These are phyloP conservation scores for Globisporangium megalacanthum DNA, from an alignment of 352 stramenopile genomes.

Conservation along the genomic window DNA sequence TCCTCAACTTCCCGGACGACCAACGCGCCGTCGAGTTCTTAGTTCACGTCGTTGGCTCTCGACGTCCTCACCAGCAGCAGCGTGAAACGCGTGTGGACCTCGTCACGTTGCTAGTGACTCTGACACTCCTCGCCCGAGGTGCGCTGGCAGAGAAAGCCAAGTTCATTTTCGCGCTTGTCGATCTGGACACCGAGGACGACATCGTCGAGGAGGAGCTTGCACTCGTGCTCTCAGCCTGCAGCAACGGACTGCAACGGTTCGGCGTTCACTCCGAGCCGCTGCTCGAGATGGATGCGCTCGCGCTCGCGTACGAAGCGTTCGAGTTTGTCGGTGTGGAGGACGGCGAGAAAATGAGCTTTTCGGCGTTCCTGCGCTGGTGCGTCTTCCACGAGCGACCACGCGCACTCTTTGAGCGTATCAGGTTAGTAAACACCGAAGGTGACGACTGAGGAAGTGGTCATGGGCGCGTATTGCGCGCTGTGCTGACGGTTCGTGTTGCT, in stretches of 20 bases:
- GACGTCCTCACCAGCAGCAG: neutral
- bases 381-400: constrained; percentile 56
- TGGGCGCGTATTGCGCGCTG: neutral
- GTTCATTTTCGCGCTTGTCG: constrained; percentile 63
- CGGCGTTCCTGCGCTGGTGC: constrained; percentile 58
- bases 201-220: constrained; percentile 66
- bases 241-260: constrained; percentile 34
- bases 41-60: constrained; percentile 31
- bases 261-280: constrained; percentile 20
- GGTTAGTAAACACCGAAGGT: constrained; percentile 14
- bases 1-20: constrained; percentile 43
- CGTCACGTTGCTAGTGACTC: constrained; percentile 43
- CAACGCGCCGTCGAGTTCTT: constrained; percentile 39
- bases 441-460: no score
- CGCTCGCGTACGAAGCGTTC: constrained; percentile 65
- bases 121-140: constrained; percentile 40
- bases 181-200: constrained; percentile 73
- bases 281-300: constrained; percentile 39
- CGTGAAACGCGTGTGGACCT: constrained; percentile 36
- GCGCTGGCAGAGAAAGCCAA: constrained; percentile 41
- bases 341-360: constrained; percentile 65
- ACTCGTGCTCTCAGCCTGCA: constrained; percentile 51
- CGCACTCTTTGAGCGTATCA: constrained; percentile 45
- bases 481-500: neutral
- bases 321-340: constrained; percentile 52